A percentile compares a stretch with the other conserved stretches of the same genome.
These are phyloP conservation scores for Rosa hybrid DNA, from an alignment of 331 rosid genomes.

Conservation along the genomic window DNA sequence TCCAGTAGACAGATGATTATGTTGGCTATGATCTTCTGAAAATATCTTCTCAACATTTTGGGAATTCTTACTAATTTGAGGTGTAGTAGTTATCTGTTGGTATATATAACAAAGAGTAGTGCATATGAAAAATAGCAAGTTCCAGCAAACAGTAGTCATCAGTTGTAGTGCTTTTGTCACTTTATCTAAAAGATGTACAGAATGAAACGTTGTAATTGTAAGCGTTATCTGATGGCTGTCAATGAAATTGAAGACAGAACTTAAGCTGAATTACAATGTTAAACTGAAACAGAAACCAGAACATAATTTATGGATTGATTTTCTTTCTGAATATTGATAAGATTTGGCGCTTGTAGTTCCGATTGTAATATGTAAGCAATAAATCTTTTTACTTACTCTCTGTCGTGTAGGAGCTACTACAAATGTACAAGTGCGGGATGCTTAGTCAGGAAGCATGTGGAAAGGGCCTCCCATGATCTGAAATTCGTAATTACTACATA, in stretches of 20 bases:
- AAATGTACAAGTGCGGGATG: slow-evolving; percentile 93
- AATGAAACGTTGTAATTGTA: neutral
- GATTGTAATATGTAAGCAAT: neutral
- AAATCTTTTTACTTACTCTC: slow-evolving; percentile 2
- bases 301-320: neutral
- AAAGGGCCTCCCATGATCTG: slow-evolving; percentile 77
- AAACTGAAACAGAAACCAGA: neutral
- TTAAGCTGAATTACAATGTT: neutral
- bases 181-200: neutral
- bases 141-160: neutral
- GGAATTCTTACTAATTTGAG: neutral
- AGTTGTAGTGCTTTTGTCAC: neutral
- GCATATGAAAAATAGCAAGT: neutral
- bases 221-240: too few relatives aligned
- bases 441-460: slow-evolving; percentile 84
- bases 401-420: slow-evolving; percentile 81
- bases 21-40: neutral
- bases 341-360: neutral
- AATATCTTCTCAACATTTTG: neutral
- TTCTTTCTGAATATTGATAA: neutral
- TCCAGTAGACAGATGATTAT: neutral
- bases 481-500: slow-evolving; percentile 74
- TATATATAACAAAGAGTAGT: neutral
- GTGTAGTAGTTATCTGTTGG: neutral
- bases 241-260: neutral